These are phyloP conservation scores for Pseudogymnoascus sp. DNA, from an alignment of 2,329 filamentous ascomycete genomes.

Conservation along the genomic window DNA sequence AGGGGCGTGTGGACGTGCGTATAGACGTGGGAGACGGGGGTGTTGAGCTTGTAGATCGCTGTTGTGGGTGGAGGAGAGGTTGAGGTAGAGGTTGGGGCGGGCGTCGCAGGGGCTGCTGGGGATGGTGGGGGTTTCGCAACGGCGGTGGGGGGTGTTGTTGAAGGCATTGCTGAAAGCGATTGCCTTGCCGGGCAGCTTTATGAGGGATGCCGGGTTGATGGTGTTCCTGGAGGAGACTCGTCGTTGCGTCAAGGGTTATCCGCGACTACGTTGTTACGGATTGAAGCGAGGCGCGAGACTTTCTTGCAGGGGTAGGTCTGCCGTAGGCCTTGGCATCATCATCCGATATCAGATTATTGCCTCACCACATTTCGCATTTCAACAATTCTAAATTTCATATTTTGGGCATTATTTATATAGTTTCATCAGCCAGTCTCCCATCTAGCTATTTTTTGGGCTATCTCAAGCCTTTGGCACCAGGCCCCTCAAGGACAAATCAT, in stretches of 20 bases:
- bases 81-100: neutral
- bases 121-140: neutral
- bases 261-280: neutral
- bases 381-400: neutral
- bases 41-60: slow-evolving; percentile 10
- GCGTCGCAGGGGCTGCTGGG: neutral
- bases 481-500: slow-evolving; percentile 84
- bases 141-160: neutral
- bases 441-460: neutral
- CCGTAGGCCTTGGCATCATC: slow-evolving; percentile 1
- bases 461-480: slow-evolving; percentile 49
- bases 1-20: slow-evolving; percentile 63
- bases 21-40: slow-evolving; percentile 42
- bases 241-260: neutral
- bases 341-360: slow-evolving; percentile 4
- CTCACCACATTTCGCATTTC: neutral
- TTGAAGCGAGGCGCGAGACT: slow-evolving; percentile 6
- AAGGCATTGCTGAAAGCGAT: neutral
- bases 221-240: neutral
- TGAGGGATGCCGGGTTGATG: neutral
- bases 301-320: slow-evolving; percentile 4
- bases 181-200: neutral
- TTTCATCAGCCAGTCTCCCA: neutral
- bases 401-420: neutral
- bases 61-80: neutral